A percentile compares a stretch with the other conserved stretches of the same genome.
Evolutionary conservation across 2,329 filamentous ascomycete species (phyloP).

Genomic region (Blastomyces emzantsi): DNA sequence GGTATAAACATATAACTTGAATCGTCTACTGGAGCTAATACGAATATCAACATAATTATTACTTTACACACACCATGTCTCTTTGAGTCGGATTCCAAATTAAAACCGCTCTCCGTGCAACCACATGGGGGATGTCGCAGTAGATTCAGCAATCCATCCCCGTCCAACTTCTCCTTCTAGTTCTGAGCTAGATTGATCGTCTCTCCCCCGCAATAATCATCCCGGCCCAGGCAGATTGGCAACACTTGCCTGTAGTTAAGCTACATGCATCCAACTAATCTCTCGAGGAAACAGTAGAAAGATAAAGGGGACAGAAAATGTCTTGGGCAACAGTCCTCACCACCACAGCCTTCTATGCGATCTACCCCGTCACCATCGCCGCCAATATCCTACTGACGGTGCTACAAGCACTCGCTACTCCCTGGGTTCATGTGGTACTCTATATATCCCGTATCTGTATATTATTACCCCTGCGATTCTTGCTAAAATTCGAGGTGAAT

Average conservation of each 20-base stretch:
- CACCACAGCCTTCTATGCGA: slow-evolving; percentile 28
- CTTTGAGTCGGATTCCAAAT: neutral
- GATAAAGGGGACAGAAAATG: slow-evolving; percentile 6
- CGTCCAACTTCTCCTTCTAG: neutral
- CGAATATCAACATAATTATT: no score
- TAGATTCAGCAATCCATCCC: neutral
- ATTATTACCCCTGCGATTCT: slow-evolving; percentile 43
- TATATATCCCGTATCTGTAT: slow-evolving; percentile 34
- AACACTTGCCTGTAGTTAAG: neutral
- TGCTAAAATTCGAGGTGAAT: slow-evolving; percentile 47
- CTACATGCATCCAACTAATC: neutral
- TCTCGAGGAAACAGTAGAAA: neutral
- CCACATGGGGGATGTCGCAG: neutral
- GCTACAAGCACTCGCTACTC: slow-evolving; percentile 36
- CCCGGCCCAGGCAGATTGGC: neutral
- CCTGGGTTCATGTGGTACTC: slow-evolving; percentile 42
- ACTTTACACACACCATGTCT: neutral
- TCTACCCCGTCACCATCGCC: slow-evolving; percentile 33
- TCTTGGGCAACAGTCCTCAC: slow-evolving; percentile 19
- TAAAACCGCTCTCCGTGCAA: neutral
- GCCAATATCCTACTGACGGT: slow-evolving; percentile 31
- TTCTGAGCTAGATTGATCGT: neutral
- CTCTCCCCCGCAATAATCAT: neutral
- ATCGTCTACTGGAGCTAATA: no score
- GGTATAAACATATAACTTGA: no score